Evolutionary conservation across 495 filamentous ascomycete genomes (phyloP).

Genomic region (Aspergillus incahuasiensis): DNA sequence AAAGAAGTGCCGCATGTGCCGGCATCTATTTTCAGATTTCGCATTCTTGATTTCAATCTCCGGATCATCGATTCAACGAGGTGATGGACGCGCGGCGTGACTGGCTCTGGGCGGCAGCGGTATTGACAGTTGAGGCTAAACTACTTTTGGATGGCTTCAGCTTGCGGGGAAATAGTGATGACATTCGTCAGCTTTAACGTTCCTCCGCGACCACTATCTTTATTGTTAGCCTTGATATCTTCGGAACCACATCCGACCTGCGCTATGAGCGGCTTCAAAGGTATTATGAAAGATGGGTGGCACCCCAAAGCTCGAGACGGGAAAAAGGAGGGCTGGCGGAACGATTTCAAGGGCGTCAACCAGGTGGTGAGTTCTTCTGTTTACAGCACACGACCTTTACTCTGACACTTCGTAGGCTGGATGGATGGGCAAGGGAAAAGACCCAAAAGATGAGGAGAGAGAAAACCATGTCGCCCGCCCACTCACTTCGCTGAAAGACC

Average conservation of each 20-base stretch:
- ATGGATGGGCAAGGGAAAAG: conserved; percentile 53
- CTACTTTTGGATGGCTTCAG: neutral
- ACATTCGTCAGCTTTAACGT: conserved; percentile 2
- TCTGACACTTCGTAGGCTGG: conserved; percentile 30
- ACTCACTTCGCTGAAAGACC: conserved; percentile 75
- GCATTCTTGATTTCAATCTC: no score
- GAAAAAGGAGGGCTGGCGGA: conserved; percentile 52
- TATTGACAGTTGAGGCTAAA: neutral
- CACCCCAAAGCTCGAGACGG: conserved; percentile 55
- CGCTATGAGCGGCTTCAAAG: conserved; percentile 48
- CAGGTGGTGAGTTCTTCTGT: conserved; percentile 44
- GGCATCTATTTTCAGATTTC: neutral
- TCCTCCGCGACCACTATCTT: neutral
- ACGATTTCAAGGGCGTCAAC: conserved; percentile 56
- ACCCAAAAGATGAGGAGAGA: conserved; percentile 28
- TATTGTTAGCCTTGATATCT: neutral
- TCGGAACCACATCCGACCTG: neutral
- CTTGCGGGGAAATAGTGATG: conserved; percentile 8
- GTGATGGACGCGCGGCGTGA: neutral
- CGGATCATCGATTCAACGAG: no score
- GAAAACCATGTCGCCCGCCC: conserved; percentile 59
- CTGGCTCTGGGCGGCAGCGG: no score
- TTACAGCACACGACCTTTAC: neutral
- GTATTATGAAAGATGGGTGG: conserved; percentile 54
- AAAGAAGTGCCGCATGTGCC: neutral